A percentile compares a stretch with the other conserved stretches of the same genome.
These are phyloP conservation scores for Lathyrus sativus DNA, from an alignment of 306 rosid species.

Conservation along the genomic window DNA sequence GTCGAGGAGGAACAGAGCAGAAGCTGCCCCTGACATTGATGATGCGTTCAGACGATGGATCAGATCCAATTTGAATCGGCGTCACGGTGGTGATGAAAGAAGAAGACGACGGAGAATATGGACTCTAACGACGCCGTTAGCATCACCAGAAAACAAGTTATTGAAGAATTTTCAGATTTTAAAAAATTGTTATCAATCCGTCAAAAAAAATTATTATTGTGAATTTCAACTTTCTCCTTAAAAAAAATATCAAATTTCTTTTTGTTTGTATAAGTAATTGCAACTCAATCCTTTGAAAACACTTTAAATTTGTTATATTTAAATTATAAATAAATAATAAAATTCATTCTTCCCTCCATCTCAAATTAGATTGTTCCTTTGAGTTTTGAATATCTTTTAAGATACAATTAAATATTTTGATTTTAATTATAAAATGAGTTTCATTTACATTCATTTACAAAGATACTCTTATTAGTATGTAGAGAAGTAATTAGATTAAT, in stretches of 20 bases:
- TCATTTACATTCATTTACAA: no score
- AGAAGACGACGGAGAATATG: not conserved
- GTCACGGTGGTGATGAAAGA: slow-evolving; percentile 5
- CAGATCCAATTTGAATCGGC: not conserved
- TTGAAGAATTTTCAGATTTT: not conserved
- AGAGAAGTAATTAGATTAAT: no score
- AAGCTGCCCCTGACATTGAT: slow-evolving; percentile 86
- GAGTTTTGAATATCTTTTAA: no score
- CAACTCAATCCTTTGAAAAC: not conserved
- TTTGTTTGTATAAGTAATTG: no score
- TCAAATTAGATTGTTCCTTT: no score
- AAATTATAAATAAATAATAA: no score
- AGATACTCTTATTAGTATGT: no score
- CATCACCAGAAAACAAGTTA: not conserved
- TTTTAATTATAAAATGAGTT: no score
- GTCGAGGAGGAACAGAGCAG: slow-evolving; percentile 90
- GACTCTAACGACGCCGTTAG: slow-evolving; percentile 34
- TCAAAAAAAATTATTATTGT: not conserved
- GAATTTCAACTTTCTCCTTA: not conserved
- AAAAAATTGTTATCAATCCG: not conserved
- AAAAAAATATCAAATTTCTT: not conserved
- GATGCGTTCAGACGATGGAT: not conserved
- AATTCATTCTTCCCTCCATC: no score
- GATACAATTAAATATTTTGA: no score
- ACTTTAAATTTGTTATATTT: no score